Percentiles rank a stretch among this genome's conserved stretches.
These are phyloP conservation scores for Mrakia gelida DNA, from an alignment of 768 basidiomycete genomes.

Conservation along the genomic window DNA sequence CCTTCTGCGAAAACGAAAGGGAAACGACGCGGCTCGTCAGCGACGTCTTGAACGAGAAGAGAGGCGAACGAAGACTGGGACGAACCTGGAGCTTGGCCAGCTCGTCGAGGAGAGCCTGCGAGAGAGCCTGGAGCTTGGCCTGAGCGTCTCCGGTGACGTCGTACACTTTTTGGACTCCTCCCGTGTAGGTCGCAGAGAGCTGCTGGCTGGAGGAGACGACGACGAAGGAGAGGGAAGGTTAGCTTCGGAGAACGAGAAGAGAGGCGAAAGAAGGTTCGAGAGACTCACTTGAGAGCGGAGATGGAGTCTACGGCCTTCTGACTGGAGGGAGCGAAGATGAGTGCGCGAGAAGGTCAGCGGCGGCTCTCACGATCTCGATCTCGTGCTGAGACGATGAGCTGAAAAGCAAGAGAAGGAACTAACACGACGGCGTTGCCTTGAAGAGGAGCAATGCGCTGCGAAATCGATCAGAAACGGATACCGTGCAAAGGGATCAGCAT, in stretches of 20 bases:
- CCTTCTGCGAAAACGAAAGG: background rate
- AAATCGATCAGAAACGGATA: background rate
- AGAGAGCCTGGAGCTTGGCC: constrained; percentile 27
- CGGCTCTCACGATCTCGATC: background rate
- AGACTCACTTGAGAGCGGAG: constrained; percentile 22
- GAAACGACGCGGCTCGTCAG: background rate
- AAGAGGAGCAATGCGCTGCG: constrained; percentile 25
- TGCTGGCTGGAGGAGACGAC: constrained; percentile 13
- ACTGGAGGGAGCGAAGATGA: background rate
- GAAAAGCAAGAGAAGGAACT: background rate
- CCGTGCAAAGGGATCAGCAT: background rate
- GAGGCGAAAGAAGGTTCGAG: background rate
- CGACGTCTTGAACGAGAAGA: background rate
- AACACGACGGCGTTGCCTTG: constrained; percentile 31
- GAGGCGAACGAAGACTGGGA: background rate
- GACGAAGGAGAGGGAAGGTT: background rate
- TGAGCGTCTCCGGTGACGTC: constrained; percentile 28
- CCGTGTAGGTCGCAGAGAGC: constrained; percentile 25
- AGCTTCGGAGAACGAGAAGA: too few species aligned
- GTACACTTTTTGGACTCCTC: background rate
- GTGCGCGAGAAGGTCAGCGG: background rate
- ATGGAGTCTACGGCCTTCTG: constrained; percentile 32
- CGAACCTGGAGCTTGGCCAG: constrained; percentile 19
- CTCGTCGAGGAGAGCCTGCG: constrained; percentile 22
- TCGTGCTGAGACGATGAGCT: background rate